Base-by-base conservation (phyloP, 1,139 yeast genomes). In the Debaryomycetaceae sp. region DNA sequence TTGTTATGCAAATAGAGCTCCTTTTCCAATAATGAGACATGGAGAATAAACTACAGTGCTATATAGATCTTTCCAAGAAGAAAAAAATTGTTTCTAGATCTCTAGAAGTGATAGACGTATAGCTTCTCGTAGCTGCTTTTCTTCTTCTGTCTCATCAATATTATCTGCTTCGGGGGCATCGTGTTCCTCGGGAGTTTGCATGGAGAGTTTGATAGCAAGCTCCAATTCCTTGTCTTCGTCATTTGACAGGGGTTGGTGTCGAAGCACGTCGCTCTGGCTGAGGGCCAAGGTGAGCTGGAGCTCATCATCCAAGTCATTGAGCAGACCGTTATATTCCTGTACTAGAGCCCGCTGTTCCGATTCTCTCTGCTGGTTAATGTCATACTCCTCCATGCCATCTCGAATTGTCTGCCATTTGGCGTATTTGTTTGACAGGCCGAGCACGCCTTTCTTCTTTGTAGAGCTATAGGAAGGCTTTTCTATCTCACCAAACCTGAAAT, bases 261-360 rank as follows among this genome's bases (percentile, higher is more conserved):
- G 17, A 17, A 34, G 38, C 29, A 32, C 30, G 22, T 36, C 35
- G 46, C 80, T 67, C 48, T 66, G 64, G 48, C 81, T 78, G 44
- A 79, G 51, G 1, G 82, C 83, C 47, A 78, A 50, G 0, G 83
- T 83, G 41, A 78, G 53, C 32, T 75, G 70, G 22, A 74, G 54
- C 51, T 70, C 79, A 34, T 71, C 83, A 38, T 63, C 68, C 34
- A 69, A 76, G 13, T 67, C 73, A 1, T 62, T 65, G 9, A 61
- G 56, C 5, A 49, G 44, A 6, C 78, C 78, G 49, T 78, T 78
- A 48, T 67, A 78, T 52, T 72, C 74, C 30, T 67, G 68, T 32
- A 75, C 47, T 42, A 68, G 55, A 18, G 48, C 47, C 9, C 59
- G 51, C 6, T 59, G 52, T 40, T 58, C 46, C 1, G 42, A 38